Conservation (phyloP, 2,329 filamentous ascomycete species). For the Apiospora pterosperma region DNA sequence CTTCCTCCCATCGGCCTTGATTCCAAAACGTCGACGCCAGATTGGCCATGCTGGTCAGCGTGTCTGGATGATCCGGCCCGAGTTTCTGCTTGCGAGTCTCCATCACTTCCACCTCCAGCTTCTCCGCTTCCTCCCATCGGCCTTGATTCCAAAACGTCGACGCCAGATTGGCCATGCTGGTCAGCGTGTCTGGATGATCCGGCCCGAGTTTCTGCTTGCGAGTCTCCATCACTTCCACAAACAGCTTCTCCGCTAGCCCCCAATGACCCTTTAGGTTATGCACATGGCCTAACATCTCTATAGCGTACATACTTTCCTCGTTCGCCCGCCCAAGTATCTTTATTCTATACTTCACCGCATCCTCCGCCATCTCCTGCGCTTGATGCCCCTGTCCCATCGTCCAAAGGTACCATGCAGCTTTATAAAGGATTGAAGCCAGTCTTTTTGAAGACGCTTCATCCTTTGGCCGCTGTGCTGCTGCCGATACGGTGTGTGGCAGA, state of each 20-base stretch:
- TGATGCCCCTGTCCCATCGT: not conserved
- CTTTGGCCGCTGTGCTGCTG: not conserved
- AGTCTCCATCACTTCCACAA: conserved; percentile 4
- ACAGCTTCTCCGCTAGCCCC: conserved; percentile 2
- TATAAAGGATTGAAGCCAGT: conserved; percentile 5
- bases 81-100: conserved; percentile 8
- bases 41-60: conserved; percentile 7
- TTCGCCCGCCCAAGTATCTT: no score
- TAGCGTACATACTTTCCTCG: no score
- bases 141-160: conserved; percentile 6
- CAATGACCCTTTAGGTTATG: not conserved
- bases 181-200: conserved; percentile 4
- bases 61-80: conserved; percentile 5
- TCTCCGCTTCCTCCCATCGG: conserved; percentile 6
- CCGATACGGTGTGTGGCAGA: not conserved
- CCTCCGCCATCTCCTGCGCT: not conserved
- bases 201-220: not conserved
- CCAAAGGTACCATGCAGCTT: not conserved
- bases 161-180: conserved; percentile 6
- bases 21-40: not conserved
- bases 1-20: not conserved
- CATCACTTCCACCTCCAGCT: conserved; percentile 2
- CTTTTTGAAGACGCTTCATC: not conserved
- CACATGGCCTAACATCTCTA: no score
- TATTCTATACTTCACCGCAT: conserved; percentile 3